Conservation (phyloP, 1,284 basidiomycete genomes). For the Ceratorhiza oryzae-sativae region DNA sequence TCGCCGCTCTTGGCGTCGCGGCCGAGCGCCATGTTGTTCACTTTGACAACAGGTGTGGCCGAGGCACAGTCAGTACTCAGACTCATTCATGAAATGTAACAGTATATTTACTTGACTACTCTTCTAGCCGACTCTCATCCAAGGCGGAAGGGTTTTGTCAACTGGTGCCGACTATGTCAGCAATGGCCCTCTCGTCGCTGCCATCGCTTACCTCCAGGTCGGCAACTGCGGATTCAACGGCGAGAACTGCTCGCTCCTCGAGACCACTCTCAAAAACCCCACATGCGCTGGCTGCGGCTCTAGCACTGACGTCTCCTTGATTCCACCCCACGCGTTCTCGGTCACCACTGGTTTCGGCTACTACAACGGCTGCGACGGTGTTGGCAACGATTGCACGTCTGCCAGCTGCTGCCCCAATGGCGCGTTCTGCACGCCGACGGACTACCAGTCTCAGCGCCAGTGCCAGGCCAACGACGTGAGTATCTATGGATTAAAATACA, state of each 20-base stretch:
- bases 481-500: too few relatives aligned
- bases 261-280: conserved; percentile 56
- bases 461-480: conserved; percentile 54
- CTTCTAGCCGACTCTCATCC: conserved; percentile 47
- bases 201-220: conserved; percentile 56
- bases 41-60: conserved; percentile 51
- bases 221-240: conserved; percentile 56
- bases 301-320: conserved; percentile 57
- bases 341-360: conserved; percentile 56
- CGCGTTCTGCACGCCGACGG: conserved; percentile 50
- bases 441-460: conserved; percentile 52
- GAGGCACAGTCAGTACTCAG: conserved; percentile 49
- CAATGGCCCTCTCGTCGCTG: conserved; percentile 52
- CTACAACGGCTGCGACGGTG: conserved; percentile 55
- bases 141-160: conserved; percentile 46
- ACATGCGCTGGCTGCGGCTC: conserved; percentile 54
- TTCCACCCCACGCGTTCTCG: conserved; percentile 54
- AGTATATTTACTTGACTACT: neutral
- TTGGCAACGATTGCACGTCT: conserved; percentile 50
- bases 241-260: conserved; percentile 56
- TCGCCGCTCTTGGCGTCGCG: conserved; percentile 29
- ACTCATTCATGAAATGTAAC: neutral
- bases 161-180: conserved; percentile 49
- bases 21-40: conserved; percentile 48
- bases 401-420: conserved; percentile 47